These are phyloP conservation scores for Pyricularia sp. DNA, from an alignment of 2,329 filamentous ascomycete species.

Conservation along the genomic window DNA sequence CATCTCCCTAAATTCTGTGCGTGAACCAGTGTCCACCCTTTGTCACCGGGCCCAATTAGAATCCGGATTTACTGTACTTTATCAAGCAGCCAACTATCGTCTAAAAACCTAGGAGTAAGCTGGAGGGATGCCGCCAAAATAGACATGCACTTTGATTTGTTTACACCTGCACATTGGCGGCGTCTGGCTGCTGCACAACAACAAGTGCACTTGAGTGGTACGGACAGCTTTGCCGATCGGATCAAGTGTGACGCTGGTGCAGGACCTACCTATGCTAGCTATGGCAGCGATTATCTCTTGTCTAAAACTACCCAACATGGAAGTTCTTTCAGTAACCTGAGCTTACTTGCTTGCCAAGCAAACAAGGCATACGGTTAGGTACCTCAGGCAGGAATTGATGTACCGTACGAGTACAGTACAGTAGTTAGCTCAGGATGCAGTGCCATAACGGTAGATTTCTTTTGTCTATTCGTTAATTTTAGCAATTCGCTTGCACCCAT, in stretches of 20 bases:
- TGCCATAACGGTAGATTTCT: not conserved
- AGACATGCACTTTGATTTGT: not conserved
- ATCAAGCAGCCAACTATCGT: not conserved
- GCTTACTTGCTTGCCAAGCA: not conserved
- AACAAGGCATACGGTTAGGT: no score
- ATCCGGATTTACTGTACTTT: not conserved
- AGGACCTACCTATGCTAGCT: not conserved
- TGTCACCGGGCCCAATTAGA: not conserved
- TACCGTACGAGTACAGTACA: no score
- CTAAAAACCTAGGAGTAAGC: not conserved
- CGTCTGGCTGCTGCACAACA: not conserved
- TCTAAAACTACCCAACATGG: not conserved
- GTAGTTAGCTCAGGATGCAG: no score
- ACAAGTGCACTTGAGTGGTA: not conserved
- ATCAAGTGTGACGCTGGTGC: not conserved
- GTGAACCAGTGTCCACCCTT: not conserved
- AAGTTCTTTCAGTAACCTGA: not conserved
- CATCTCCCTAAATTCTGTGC: not conserved
- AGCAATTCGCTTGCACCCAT: not conserved
- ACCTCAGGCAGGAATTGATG: no score
- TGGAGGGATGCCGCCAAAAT: not conserved
- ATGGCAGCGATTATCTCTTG: not conserved
- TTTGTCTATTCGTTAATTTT: not conserved
- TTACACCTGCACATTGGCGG: not conserved
- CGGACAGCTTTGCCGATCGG: not conserved